Evolutionary conservation across 75 land plant species (phyloP).

Genomic region (Ceratopteris richardii): DNA sequence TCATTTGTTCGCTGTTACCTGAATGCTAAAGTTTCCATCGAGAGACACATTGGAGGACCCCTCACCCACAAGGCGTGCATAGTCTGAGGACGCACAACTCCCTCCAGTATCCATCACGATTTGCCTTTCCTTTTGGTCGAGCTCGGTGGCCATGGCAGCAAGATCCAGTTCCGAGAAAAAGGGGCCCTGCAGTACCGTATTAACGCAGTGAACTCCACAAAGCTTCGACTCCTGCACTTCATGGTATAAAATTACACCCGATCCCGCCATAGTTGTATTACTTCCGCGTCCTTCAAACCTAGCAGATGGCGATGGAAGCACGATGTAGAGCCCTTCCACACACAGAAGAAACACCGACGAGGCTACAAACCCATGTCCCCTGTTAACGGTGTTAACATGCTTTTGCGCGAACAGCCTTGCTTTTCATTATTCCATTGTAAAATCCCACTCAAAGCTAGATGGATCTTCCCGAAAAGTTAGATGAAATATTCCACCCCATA

Average conservation of each 20-base stretch:
- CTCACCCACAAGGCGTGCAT: slow-evolving; percentile 39
- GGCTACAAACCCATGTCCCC: too few relatives aligned
- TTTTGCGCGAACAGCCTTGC: too few relatives aligned
- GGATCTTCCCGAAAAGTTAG: too few relatives aligned
- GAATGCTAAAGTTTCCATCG: slow-evolving; percentile 91
- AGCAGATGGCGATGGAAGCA: too few relatives aligned
- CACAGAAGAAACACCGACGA: too few relatives aligned
- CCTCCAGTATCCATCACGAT: slow-evolving; percentile 43
- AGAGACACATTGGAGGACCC: slow-evolving; percentile 83
- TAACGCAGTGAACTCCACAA: slow-evolving; percentile 95
- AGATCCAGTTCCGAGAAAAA: slow-evolving; percentile 94
- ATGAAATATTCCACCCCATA: too few relatives aligned
- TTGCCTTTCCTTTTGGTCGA: slow-evolving; percentile 72
- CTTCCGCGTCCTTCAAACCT: too few relatives aligned
- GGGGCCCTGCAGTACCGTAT: slow-evolving; percentile 91
- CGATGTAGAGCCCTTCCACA: too few relatives aligned
- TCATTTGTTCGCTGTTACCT: too few relatives aligned
- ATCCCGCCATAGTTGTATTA: not conserved
- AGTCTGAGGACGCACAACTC: slow-evolving; percentile 22
- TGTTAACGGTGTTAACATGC: too few relatives aligned
- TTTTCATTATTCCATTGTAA: too few relatives aligned
- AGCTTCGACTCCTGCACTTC: slow-evolving; percentile 93
- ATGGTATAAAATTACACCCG: slow-evolving; percentile 79
- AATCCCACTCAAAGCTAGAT: too few relatives aligned
- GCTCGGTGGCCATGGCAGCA: slow-evolving; percentile 80